phyloP scores from a whole-genome alignment of 1,284 basidiomycete genomes.

The Ceratobasidium sp. region DNA sequence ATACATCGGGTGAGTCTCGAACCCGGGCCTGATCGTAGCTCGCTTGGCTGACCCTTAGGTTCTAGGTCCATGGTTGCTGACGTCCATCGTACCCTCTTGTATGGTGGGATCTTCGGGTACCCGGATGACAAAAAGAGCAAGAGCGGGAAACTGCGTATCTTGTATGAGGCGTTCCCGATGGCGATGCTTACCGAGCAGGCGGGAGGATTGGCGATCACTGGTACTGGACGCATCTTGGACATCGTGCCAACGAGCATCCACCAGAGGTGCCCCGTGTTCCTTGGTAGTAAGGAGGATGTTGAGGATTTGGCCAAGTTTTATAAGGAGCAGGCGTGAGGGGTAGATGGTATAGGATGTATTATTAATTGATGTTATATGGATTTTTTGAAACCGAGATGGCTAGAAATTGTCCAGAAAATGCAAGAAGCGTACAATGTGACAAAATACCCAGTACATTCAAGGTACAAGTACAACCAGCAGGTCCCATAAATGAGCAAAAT shows the following conservation, averaged over 20 bases:
- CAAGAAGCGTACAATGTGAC: neutral
- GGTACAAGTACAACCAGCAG: neutral
- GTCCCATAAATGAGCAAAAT: neutral
- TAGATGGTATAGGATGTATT: conserved; percentile 23
- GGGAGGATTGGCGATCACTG: conserved; percentile 96
- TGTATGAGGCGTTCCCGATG: conserved; percentile 99
- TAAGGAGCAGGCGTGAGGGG: conserved; percentile 55
- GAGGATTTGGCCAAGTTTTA: conserved; percentile 90
- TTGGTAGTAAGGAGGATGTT: conserved; percentile 96
- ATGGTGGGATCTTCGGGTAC: conserved; percentile 99
- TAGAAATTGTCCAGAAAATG: neutral
- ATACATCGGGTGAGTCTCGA: conserved; percentile 81
- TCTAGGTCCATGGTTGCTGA: conserved; percentile 93
- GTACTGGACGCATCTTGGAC: conserved; percentile 92
- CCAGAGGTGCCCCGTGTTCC: conserved; percentile 93
- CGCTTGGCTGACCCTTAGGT: neutral
- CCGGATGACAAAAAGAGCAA: conserved; percentile 99
- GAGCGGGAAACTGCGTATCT: conserved; percentile 91
- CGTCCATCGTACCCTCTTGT: conserved; percentile 95
- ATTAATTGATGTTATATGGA: conserved; percentile 29
- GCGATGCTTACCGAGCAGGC: conserved; percentile 96
- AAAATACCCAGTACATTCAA: neutral
- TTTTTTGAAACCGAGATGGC: neutral
- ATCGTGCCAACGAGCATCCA: conserved; percentile 92
- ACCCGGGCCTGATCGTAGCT: too few species aligned